A percentile compares a stretch with the other conserved stretches of the same genome.
phyloP scores from a whole-genome alignment of 345 rosid genomes.

The Cardamine chenopodiifolia region DNA sequence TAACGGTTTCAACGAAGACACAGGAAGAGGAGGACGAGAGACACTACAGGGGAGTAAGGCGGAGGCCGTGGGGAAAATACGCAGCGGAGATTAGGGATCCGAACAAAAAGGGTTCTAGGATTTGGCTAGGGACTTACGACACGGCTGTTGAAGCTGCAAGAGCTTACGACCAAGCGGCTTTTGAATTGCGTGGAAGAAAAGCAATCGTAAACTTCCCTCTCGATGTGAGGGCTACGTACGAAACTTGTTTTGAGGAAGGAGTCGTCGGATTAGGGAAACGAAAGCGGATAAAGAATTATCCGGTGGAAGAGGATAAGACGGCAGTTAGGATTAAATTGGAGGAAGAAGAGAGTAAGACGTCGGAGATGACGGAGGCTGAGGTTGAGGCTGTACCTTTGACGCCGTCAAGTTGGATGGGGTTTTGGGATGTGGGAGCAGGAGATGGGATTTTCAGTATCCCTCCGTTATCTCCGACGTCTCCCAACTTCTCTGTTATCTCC shows the following conservation, averaged over 20 bases:
- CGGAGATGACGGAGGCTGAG: conserved; percentile 33
- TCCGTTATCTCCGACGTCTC: conserved; percentile 83
- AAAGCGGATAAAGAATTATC: conserved; percentile 26
- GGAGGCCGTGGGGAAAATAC: conserved; percentile 90
- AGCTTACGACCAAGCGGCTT: conserved; percentile 90
- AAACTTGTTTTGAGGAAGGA: conserved; percentile 21
- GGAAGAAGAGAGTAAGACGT: conserved; percentile 43
- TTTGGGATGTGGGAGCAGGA: conserved; percentile 74
- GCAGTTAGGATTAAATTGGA: conserved; percentile 44
- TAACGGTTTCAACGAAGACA: conserved; percentile 13
- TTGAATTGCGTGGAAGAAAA: conserved; percentile 78
- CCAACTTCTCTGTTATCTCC: conserved; percentile 49
- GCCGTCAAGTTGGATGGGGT: conserved; percentile 88
- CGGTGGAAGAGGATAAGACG: background rate
- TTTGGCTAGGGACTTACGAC: conserved; percentile 94
- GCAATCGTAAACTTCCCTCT: conserved; percentile 93
- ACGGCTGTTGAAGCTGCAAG: conserved; percentile 81
- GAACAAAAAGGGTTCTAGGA: conserved; percentile 72
- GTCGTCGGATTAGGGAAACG: conserved; percentile 33
- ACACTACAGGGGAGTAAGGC: conserved; percentile 84
- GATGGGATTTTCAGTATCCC: conserved; percentile 80
- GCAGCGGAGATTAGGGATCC: conserved; percentile 97
- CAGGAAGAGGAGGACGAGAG: conserved; percentile 38
- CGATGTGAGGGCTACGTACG: conserved; percentile 50
- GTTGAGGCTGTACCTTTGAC: conserved; percentile 60